Percentiles rank a stretch among this genome's conserved stretches.
phyloP scores from a whole-genome alignment of 345 rosid genomes.

The Citrus unshiu region DNA sequence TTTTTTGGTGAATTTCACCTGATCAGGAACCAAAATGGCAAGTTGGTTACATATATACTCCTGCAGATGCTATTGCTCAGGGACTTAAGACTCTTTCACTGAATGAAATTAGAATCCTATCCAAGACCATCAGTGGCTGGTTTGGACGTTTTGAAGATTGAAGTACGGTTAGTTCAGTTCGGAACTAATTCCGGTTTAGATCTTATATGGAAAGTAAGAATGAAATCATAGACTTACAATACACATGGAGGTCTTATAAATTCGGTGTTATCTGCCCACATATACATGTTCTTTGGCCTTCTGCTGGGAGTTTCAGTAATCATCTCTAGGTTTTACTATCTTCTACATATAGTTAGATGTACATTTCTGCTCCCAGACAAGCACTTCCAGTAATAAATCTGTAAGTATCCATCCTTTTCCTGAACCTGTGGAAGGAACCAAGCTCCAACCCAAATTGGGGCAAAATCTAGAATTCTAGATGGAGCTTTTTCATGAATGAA shows the following conservation, averaged over 20 bases:
- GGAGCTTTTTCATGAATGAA: neutral
- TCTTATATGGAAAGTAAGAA: neutral
- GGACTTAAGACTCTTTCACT: constrained; percentile 71
- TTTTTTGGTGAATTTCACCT: neutral
- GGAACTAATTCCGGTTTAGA: neutral
- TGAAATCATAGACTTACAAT: neutral
- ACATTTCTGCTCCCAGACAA: neutral
- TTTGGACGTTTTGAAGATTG: constrained; percentile 59
- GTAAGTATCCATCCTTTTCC: neutral
- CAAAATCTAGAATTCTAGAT: neutral
- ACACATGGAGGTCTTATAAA: neutral
- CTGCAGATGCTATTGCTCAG: constrained; percentile 91
- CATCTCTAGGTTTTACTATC: neutral
- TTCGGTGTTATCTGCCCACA: neutral
- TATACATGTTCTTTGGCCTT: neutral
- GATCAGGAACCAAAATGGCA: constrained; percentile 87
- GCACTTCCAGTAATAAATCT: neutral
- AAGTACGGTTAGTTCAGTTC: neutral
- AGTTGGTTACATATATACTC: constrained; percentile 71
- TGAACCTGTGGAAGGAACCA: neutral
- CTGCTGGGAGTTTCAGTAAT: neutral
- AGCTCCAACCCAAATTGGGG: neutral
- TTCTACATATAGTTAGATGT: neutral
- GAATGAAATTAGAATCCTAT: constrained; percentile 62
- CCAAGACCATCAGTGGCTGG: constrained; percentile 72